Percentiles rank a stretch among this genome's conserved stretches.
Evolutionary conservation across 805 yeast genomes (phyloP).

Genomic region (Naumovozyma castellii): DNA sequence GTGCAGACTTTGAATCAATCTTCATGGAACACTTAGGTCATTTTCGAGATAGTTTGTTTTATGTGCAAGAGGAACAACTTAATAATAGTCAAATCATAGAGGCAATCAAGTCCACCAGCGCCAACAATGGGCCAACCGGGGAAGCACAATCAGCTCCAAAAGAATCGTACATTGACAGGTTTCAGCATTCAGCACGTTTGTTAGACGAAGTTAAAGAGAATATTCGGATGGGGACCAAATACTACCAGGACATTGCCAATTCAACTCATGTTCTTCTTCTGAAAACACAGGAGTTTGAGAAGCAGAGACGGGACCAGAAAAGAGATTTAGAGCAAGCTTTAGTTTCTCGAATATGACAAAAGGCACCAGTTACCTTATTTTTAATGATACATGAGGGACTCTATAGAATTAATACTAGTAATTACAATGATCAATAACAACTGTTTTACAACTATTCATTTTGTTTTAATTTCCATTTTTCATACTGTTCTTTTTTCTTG

Average conservation of each 20-base stretch:
- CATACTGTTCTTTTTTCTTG: conserved; percentile 44
- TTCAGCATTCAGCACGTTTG: conserved; percentile 20
- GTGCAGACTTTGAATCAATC: conserved; percentile 32
- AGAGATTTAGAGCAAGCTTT: conserved; percentile 36
- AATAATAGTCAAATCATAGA: conserved; percentile 26
- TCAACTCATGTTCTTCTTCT: conserved; percentile 37
- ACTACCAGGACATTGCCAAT: conserved; percentile 53
- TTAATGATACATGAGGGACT: not conserved
- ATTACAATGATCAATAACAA: too few species aligned
- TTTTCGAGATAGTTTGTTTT: conserved; percentile 42
- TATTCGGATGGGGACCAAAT: conserved; percentile 57
- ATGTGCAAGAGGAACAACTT: conserved; percentile 34
- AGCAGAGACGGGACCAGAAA: conserved; percentile 43
- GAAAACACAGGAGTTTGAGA: conserved; percentile 45
- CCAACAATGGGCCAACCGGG: not conserved
- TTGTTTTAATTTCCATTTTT: conserved; percentile 30
- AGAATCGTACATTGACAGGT: conserved; percentile 20
- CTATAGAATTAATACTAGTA: too few species aligned
- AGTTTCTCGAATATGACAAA: not conserved
- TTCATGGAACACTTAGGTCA: conserved; percentile 36
- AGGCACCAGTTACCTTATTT: not conserved
- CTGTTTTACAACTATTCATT: too few species aligned
- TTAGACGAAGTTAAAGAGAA: conserved; percentile 50
- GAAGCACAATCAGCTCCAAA: conserved; percentile 12
- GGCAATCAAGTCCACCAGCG: not conserved